Base-by-base conservation (phyloP, 2,329 filamentous ascomycete genomes). In the Pyricularia grisea region DNA sequence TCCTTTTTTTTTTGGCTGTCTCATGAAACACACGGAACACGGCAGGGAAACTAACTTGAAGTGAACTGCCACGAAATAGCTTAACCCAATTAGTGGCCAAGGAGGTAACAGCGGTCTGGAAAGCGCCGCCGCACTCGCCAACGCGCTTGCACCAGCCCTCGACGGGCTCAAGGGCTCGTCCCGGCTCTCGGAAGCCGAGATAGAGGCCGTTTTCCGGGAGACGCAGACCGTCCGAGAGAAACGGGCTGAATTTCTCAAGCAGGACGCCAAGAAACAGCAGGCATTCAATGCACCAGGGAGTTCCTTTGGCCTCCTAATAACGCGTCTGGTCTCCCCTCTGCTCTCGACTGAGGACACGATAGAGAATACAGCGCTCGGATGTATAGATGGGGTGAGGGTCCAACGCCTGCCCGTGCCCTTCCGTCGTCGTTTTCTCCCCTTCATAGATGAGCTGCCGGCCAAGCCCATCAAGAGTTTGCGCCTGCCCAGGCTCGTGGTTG, bases 31-130 rank as follows among this genome's bases (percentile, higher is more conserved):
- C 6, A 31, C 30, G 30, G 10, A 31, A 7, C 30, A 31, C 30
- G 30, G 30, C 5, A 31, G 0, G 11, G n/a, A 11, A 23, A 17
- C n/a, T 63, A 25, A 30, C 30, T 4, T 67, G 31, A 30, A 11
- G 11, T 17, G 4, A 58, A 11, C 11, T 14, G 12, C 2, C 33
- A 14, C 27, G 14, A 58, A 7, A 67, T 12, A 67, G 75, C 75
- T 73, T 20, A 71, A 76, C 42, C 74, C 74, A 5, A 72, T 73
- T 28, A 66, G 70, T 0, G 74, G 72, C 3, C 72, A 73, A n/a
- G 74, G 74, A 11, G 74, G 74, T 33, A 76, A 75, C 42, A 70
- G 71, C 14, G 73, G 73, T 17, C 72, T 75, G 20, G 74, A 76
- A 50, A 73, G 72, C 0, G 71, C 72, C 1, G 74, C 74, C 0